A percentile compares a stretch with the other conserved stretches of the same genome.
phyloP scores from a whole-genome alignment of 192 early-diverging fungal species.

The Umbelopsis vinacea region DNA sequence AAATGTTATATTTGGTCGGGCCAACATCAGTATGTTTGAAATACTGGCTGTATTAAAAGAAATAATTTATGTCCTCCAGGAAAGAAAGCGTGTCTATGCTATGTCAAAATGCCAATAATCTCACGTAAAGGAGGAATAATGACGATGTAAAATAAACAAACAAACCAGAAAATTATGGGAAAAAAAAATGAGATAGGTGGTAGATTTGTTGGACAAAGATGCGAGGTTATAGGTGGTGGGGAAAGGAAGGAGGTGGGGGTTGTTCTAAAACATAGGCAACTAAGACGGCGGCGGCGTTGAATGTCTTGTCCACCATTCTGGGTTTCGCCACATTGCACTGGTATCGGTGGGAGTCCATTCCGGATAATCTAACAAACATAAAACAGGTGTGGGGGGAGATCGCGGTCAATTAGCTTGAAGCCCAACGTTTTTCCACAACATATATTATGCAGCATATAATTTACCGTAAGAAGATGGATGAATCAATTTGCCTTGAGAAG shows the following conservation, averaged over 20 bases:
- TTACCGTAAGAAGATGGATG: constrained; percentile 36
- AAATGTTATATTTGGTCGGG: no score
- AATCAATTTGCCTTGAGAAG: constrained; percentile 17
- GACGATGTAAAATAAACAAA: no score
- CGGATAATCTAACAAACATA: constrained; percentile 7
- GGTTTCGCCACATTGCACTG: constrained; percentile 16
- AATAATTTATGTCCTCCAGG: no score
- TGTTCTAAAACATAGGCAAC: background rate
- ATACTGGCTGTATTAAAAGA: no score
- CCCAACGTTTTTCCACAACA: background rate
- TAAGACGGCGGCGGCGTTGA: background rate
- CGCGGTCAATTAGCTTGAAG: no score
- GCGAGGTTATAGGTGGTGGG: background rate
- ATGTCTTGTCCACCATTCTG: constrained; percentile 1
- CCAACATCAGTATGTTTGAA: no score
- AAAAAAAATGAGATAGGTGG: no score
- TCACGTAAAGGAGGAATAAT: no score
- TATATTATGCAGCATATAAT: background rate
- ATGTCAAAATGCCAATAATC: no score
- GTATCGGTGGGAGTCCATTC: constrained; percentile 13
- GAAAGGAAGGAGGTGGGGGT: background rate
- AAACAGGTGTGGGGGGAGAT: background rate
- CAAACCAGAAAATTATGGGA: no score
- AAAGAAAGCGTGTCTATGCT: no score
- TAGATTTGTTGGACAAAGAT: no score